Evolutionary conservation across 228 moss, liverwort and hornwort species (phyloP).

Genomic region (Sphagnum fallax): DNA sequence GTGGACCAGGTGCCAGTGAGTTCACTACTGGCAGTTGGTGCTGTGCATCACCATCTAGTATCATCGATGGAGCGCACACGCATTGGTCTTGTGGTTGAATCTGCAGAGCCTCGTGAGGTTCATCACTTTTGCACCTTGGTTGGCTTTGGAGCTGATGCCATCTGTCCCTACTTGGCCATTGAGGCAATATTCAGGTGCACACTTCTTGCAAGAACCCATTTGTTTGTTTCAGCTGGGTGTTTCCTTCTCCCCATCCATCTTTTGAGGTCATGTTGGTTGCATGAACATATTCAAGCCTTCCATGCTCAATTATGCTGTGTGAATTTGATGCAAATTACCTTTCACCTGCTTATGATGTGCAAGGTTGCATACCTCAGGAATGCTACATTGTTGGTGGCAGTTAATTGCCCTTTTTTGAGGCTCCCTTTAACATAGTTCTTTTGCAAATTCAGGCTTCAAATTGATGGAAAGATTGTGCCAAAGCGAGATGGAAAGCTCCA

Average conservation of each 20-base stretch:
- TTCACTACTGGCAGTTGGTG: constrained; percentile 58
- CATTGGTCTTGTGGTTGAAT: constrained; percentile 64
- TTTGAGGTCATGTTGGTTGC: too few relatives aligned
- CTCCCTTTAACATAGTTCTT: too few relatives aligned
- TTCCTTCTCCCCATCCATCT: too few relatives aligned
- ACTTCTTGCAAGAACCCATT: too few relatives aligned
- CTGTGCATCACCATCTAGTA: constrained; percentile 72
- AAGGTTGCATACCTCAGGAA: too few relatives aligned
- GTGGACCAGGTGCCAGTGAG: constrained; percentile 43
- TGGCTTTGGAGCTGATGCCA: constrained; percentile 74
- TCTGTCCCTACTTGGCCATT: constrained; percentile 75
- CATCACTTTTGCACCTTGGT: constrained; percentile 80
- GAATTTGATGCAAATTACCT: too few relatives aligned
- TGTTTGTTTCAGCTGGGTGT: too few relatives aligned
- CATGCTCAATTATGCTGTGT: too few relatives aligned
- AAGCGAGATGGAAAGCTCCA: constrained; percentile 38
- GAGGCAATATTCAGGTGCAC: constrained; percentile 47
- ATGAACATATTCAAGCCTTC: too few relatives aligned
- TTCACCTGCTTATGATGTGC: too few relatives aligned
- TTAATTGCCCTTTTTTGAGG: too few relatives aligned
- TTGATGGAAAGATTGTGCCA: constrained; percentile 65
- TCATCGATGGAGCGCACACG: constrained; percentile 63
- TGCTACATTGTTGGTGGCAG: too few relatives aligned
- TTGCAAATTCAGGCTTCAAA: constrained; percentile 31
- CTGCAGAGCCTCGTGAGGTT: constrained; percentile 74